Conservation (phyloP, 2,329 filamentous ascomycete species). For the Hypomyces rosellus region DNA sequence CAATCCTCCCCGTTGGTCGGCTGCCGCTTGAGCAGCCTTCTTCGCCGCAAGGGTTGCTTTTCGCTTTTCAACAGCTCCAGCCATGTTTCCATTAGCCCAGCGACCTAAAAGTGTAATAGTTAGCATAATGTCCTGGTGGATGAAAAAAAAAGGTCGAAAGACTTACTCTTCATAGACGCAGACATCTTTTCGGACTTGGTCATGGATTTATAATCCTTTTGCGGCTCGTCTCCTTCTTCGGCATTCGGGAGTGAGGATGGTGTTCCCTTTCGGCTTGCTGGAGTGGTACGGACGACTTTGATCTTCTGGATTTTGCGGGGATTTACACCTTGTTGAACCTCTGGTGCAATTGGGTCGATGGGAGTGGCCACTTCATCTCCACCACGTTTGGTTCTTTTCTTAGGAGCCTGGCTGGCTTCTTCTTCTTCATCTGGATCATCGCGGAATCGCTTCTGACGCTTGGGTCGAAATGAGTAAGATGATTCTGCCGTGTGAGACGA, state of each 20-base stretch:
- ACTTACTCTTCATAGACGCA: slow-evolving; percentile 57
- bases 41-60: slow-evolving; percentile 55
- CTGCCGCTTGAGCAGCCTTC: slow-evolving; percentile 43
- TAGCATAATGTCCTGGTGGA: slow-evolving; percentile 16
- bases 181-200: slow-evolving; percentile 62
- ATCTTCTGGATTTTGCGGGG: slow-evolving; percentile 33
- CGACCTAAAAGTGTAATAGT: slow-evolving; percentile 35
- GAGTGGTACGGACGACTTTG: slow-evolving; percentile 29
- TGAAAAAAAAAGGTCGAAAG: not conserved
- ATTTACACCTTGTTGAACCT: slow-evolving; percentile 14
- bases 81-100: slow-evolving; percentile 57
- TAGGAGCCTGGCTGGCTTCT: slow-evolving; percentile 29
- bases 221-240: slow-evolving; percentile 33
- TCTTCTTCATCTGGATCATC: slow-evolving; percentile 41
- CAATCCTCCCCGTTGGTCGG: slow-evolving; percentile 29
- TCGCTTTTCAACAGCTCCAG: slow-evolving; percentile 52
- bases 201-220: slow-evolving; percentile 54
- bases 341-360: slow-evolving; percentile 13
- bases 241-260: slow-evolving; percentile 18
- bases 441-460: slow-evolving; percentile 48
- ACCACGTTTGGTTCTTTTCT: slow-evolving; percentile 31
- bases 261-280: slow-evolving; percentile 24
- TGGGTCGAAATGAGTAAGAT: slow-evolving; percentile 48
- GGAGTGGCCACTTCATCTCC: slow-evolving; percentile 8
- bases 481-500: slow-evolving; percentile 44